Evolutionary conservation across 139 green algal genomes (phyloP), one percentile per base, ranked within the genome.

Genomic region (Pycnococcus provasolii): DNA sequence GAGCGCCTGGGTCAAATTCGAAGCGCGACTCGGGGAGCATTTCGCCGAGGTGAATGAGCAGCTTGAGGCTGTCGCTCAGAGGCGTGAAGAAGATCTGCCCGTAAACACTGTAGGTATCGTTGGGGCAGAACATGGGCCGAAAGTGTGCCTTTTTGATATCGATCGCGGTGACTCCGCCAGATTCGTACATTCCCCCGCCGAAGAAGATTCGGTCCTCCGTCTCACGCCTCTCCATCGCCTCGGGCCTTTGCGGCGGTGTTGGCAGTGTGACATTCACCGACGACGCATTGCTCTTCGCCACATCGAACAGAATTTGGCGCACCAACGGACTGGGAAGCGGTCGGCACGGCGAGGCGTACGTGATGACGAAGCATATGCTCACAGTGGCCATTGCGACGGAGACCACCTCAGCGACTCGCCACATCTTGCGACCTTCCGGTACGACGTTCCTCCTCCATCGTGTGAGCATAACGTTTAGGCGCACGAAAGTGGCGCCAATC

Each of bases 51-150:
- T 86, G 81, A 13, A 89, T 26, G 40, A 72, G 53, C 26, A 60
- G 48, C 45, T 65, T 65, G 43, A 72, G 53, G 45, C 55, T 66
- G 6, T 66, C 13, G 8, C 45, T 66, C 39, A 85, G 68, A 0
- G 86, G 84, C 9, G 75, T 77, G 66, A 87, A 73, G 73, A 94
- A 91, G 6, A 94, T 78, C 55, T 83, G 77, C 4, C 82, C 85
- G 51, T 77, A 79, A 7, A 53, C 37, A 9, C 45, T 73, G 71
- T 74, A 83, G 26, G 42, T 55, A 51, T 65, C 79, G 9, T 78
- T 73, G 3, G 66, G 70, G 61, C 78, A 92, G 79, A 79, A 91
- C n/a, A 91, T 66, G 41, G 77, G 74, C 1, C 74, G 76, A 54
- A 84, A 88, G 48, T 64, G 67, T 13, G 58, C 42, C 37, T 51